Conservation (phyloP, 306 rosid species). For the Vigna trinervia region DNA sequence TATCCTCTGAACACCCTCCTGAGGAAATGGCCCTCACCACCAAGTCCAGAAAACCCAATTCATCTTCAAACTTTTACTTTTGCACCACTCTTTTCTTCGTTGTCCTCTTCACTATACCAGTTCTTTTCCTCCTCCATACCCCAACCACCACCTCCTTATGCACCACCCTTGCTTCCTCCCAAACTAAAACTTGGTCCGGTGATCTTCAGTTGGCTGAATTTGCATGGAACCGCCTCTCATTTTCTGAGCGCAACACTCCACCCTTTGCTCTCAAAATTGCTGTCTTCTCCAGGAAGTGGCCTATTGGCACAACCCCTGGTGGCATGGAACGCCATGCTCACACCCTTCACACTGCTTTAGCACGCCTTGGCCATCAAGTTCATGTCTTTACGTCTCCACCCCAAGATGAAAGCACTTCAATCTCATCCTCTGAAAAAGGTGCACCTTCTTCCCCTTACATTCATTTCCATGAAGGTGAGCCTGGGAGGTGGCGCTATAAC, state of each 20-base stretch:
- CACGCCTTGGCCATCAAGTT: constrained; percentile 77
- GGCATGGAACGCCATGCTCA: constrained; percentile 97
- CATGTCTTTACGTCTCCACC: constrained; percentile 85
- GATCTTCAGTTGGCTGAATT: constrained; percentile 68
- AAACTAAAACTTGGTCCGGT: constrained; percentile 62
- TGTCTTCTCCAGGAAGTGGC: constrained; percentile 91
- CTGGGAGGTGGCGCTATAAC: constrained; percentile 78
- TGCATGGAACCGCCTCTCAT: constrained; percentile 77
- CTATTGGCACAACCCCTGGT: constrained; percentile 72
- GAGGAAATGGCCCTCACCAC: constrained; percentile 62
- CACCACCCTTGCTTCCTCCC: constrained; percentile 48
- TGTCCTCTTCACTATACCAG: constrained; percentile 67
- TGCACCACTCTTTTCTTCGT: constrained; percentile 77
- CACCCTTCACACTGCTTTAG: constrained; percentile 78
- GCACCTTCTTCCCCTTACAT: constrained; percentile 57
- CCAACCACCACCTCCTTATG: constrained; percentile 67
- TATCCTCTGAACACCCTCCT: constrained; percentile 21
- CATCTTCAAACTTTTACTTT: constrained; percentile 58
- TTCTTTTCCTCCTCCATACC: constrained; percentile 64
- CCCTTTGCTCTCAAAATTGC: constrained; percentile 65
- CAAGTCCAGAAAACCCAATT: constrained; percentile 52
- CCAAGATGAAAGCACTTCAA: constrained; percentile 20
- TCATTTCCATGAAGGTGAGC: constrained; percentile 84
- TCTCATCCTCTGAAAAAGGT: constrained; percentile 21
- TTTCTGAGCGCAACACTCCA: constrained; percentile 45